A percentile compares a stretch with the other conserved stretches of the same genome.
These are phyloP conservation scores for Linderina pennispora DNA, from an alignment of 192 early-diverging fungal species.

Conservation along the genomic window DNA sequence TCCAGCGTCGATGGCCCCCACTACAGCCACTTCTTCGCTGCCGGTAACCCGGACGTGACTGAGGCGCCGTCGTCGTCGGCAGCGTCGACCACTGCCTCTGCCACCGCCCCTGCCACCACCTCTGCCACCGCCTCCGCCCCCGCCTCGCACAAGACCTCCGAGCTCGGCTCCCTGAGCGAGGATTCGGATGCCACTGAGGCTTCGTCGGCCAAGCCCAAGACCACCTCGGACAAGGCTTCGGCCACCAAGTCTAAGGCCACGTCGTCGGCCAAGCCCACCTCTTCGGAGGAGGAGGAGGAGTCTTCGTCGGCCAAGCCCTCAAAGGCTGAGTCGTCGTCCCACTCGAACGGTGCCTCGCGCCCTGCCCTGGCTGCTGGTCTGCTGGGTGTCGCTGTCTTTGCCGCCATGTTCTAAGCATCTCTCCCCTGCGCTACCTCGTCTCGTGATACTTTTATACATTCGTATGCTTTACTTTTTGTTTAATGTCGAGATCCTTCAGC, in stretches of 20 bases:
- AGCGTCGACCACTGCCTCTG: neutral
- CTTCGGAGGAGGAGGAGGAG: slow-evolving; percentile 5
- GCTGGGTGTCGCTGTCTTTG: slow-evolving; percentile 19
- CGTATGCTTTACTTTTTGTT: slow-evolving; percentile 6
- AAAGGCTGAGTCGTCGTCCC: neutral
- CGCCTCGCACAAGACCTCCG: neutral
- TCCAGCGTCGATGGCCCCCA: slow-evolving; percentile 26
- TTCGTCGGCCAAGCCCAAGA: neutral
- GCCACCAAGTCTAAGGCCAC: neutral
- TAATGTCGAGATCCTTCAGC: neutral
- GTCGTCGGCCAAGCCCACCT: slow-evolving; percentile 1
- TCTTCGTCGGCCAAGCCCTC: slow-evolving; percentile 7
- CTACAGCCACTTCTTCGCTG: slow-evolving; percentile 45
- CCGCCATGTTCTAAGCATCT: slow-evolving; percentile 25
- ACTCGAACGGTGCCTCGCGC: slow-evolving; percentile 19
- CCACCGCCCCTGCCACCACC: neutral
- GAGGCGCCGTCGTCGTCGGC: slow-evolving; percentile 1
- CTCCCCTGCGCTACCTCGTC: neutral
- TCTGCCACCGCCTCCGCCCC: neutral
- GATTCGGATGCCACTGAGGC: slow-evolving; percentile 3
- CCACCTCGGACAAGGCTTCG: neutral
- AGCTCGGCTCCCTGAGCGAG: neutral
- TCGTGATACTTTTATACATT: no score
- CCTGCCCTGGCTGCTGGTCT: slow-evolving; percentile 11
- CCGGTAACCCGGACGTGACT: slow-evolving; percentile 13